Percentiles rank a stretch among this genome's conserved stretches.
Evolutionary conservation across 192 early-diverging fungal species (phyloP).

Genomic region (Coemansia sp.): DNA sequence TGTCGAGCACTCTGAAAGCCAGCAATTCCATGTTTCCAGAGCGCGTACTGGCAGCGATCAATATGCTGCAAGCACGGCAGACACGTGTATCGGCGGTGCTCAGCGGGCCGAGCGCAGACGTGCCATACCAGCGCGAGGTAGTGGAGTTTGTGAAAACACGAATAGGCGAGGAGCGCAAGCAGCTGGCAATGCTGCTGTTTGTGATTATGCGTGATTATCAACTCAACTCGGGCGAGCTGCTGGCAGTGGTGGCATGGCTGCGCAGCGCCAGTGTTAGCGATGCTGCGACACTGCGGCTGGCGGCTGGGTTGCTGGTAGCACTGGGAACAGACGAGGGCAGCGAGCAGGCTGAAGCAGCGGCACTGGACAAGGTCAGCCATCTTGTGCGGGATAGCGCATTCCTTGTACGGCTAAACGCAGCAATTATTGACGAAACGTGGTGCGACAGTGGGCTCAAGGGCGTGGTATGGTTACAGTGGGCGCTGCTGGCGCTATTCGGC

Average conservation of each 20-base stretch:
- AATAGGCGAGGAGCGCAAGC: constrained; percentile 47
- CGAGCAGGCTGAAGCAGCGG: constrained; percentile 35
- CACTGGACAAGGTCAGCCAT: constrained; percentile 44
- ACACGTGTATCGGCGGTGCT: constrained; percentile 49
- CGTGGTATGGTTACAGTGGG: constrained; percentile 62
- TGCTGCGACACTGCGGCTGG: constrained; percentile 40
- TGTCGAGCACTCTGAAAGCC: constrained; percentile 33
- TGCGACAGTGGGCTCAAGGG: constrained; percentile 52
- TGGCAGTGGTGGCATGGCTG: constrained; percentile 44
- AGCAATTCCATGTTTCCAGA: constrained; percentile 48
- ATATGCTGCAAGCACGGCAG: constrained; percentile 53
- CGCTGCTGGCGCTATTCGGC: constrained; percentile 55
- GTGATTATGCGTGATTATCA: constrained; percentile 43
- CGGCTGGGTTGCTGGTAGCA: constrained; percentile 30
- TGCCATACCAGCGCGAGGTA: constrained; percentile 45
- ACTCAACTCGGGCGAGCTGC: constrained; percentile 36
- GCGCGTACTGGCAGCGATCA: constrained; percentile 56
- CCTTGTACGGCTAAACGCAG: constrained; percentile 36
- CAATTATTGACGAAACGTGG: constrained; percentile 47
- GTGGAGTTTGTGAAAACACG: constrained; percentile 45
- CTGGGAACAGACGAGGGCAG: constrained; percentile 28
- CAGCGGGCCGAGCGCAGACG: constrained; percentile 52
- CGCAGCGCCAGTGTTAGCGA: constrained; percentile 36
- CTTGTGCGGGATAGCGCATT: constrained; percentile 43
- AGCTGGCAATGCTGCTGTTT: constrained; percentile 49